phyloP scores from a whole-genome alignment of 73 alveolate species.

The Tetrahymena borealis region DNA sequence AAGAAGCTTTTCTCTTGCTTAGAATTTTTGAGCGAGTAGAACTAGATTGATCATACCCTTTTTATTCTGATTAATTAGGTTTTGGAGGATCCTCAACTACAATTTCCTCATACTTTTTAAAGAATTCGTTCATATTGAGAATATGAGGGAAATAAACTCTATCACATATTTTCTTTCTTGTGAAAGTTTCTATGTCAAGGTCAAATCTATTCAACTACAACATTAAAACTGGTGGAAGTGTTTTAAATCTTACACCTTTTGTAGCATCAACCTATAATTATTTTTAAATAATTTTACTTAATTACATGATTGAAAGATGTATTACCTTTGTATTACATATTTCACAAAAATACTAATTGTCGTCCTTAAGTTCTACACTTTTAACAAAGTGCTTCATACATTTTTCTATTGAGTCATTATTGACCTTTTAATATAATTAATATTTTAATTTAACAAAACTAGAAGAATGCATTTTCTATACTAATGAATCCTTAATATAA shows the following conservation, averaged over 20 bases:
- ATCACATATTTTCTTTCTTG: constrained; percentile 35
- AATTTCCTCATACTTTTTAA: constrained; percentile 53
- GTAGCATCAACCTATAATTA: constrained; percentile 66
- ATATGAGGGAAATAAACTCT: constrained; percentile 61
- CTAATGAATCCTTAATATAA: not conserved
- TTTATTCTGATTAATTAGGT: constrained; percentile 1
- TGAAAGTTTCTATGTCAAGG: constrained; percentile 42
- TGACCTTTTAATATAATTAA: constrained; percentile 2
- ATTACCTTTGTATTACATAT: constrained; percentile 72
- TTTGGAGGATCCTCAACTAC: constrained; percentile 15
- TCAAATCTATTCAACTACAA: constrained; percentile 74
- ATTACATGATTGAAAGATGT: too few species aligned
- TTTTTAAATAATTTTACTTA: too few species aligned
- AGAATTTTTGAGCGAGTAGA: not conserved
- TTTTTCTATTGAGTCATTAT: constrained; percentile 68
- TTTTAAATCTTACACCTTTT: constrained; percentile 68
- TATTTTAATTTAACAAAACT: not conserved
- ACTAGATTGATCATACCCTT: not conserved
- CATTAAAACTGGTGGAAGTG: constrained; percentile 63
- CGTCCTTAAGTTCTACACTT: constrained; percentile 73
- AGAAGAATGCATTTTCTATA: too few species aligned
- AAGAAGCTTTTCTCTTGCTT: not conserved
- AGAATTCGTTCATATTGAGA: constrained; percentile 67
- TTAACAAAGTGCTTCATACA: constrained; percentile 81
- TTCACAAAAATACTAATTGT: constrained; percentile 76